Evolutionary conservation across 352 stramenopile genomes (phyloP).

Genomic region (Phytophthora palmivora): DNA sequence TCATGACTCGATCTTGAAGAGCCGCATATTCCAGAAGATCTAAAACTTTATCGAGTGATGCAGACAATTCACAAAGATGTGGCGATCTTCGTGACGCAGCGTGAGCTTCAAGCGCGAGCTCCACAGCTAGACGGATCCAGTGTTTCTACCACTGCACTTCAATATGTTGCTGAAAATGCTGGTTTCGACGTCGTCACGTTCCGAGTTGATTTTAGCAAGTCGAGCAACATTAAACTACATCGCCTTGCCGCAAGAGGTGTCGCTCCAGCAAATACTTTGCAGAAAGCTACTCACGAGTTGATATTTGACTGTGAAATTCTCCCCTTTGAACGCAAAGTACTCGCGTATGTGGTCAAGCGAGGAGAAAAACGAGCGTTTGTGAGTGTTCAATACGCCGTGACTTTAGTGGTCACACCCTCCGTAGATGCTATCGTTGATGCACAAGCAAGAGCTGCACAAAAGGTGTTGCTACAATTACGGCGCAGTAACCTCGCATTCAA

Average conservation of each 20-base stretch:
- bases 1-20: constrained; percentile 23
- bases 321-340: constrained; percentile 45
- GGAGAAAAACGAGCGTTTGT: constrained; percentile 47
- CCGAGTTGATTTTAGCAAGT: constrained; percentile 54
- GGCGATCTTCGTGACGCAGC: constrained; percentile 36
- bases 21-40: constrained; percentile 14
- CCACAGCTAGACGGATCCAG: not conserved
- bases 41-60: constrained; percentile 8
- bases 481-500: constrained; percentile 20
- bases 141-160: constrained; percentile 29
- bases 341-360: constrained; percentile 42
- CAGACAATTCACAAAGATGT: constrained; percentile 42
- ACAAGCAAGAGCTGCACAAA: constrained; percentile 3
- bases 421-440: constrained; percentile 15
- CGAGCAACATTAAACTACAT: constrained; percentile 42
- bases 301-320: constrained; percentile 36
- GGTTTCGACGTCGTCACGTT: constrained; percentile 46
- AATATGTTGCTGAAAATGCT: constrained; percentile 56
- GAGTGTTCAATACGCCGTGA: constrained; percentile 46
- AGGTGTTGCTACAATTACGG: constrained; percentile 12
- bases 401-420: constrained; percentile 13
- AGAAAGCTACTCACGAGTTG: constrained; percentile 15
- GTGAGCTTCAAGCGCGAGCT: constrained; percentile 17
- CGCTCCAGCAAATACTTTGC: not conserved
- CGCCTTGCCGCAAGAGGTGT: constrained; percentile 9